Base-by-base conservation (phyloP, 352 stramenopile genomes). In the Globisporangium spinosum region DNA sequence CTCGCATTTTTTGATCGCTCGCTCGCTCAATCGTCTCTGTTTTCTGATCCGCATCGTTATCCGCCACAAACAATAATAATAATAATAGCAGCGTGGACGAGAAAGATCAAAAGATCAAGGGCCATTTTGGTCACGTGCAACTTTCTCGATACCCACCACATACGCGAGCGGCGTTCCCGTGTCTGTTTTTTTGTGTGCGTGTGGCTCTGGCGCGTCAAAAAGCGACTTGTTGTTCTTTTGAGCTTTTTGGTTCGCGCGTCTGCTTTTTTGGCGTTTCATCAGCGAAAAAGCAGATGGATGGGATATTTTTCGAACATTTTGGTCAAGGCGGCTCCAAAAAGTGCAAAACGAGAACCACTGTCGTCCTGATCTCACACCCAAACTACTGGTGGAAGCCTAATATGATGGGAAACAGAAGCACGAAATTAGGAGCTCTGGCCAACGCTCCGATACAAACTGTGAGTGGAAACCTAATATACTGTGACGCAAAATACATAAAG, bases 231-330 rank as follows among this genome's bases (percentile, higher is more conserved):
- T 47, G 40, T 47, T 47, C 27, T 32, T 32, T 32, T 32, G 27
- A 3, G 27, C 40, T 47, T 47, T 43, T 47, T 47, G 40, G 40
- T 15, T 47, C 40, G 13, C 15, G 12, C 35, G 35, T 43, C 10
- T 43, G 35, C 13, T 47, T 47, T 47, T 47, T 47, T 47, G 40
- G 40, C 40, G 40, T 51, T 51, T 51, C 43, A 51, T 20, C 43
- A 22, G 5, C 15, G 12, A 51, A 51, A 51, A 51, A 22, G 43
- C 43, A 51, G 43, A 51, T 22, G 40, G 40, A 47, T 43, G 40
- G 40, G 43, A 51, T 51, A 10, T 51, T 51, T 22, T 51, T 51
- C 43, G 43, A 51, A 51, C 43, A 51, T 51, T 51, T 51, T 43
- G 35, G 2, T 51, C 17, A 10, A 22, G 43, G 17, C 8, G 43